Evolutionary conservation across 352 stramenopile genomes (phyloP), one percentile per base, ranked within the genome.

Genomic region (Phytophthora tentaculata): DNA sequence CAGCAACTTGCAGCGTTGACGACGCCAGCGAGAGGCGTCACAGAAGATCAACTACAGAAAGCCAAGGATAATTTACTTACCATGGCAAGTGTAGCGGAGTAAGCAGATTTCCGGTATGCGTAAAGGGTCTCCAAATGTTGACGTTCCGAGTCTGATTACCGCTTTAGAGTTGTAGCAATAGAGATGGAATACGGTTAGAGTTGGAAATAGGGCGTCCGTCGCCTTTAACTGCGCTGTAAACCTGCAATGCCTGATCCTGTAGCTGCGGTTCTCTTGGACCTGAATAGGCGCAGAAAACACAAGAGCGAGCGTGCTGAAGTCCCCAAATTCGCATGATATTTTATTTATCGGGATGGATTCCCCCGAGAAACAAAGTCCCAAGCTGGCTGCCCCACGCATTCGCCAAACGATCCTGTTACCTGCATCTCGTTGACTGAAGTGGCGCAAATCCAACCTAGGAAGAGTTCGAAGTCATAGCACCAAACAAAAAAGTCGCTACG

Each of bases 271-370:
- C 43, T 37, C 29, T 37, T 43, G 4, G 5, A 5, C 35, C n/a
- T 1, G 3, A 5, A 17, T 6, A n/a, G 58, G 45, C 35, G 1
- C 26, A 73, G n/a, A 50, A 51, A 50, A 59, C 50, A 44, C 49
- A 19, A 63, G 13, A 48, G 35, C 48, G 17, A 55, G 29, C 39
- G 65, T 50, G n/a, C 16, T 80, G 61, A 84, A 84, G 79, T 89
- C 80, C 80, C 81, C 72, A 87, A 90, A 87, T 90, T 92, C 81
- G 84, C 84, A 89, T 92, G 81, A 79, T 89, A 90, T 90, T 90
- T 84, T 83, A 90, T 81, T 89, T 80, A 90, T 71, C 67, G 67
- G 60, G 71, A 70, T 56, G 28, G 28, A 39, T 14, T 20, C 50
- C n/a, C 53, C 55, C 60, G 49, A 74, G 43, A 80, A 73, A 74